Conservation (phyloP, 805 yeast species). For the Wickerhamiella brachini region DNA sequence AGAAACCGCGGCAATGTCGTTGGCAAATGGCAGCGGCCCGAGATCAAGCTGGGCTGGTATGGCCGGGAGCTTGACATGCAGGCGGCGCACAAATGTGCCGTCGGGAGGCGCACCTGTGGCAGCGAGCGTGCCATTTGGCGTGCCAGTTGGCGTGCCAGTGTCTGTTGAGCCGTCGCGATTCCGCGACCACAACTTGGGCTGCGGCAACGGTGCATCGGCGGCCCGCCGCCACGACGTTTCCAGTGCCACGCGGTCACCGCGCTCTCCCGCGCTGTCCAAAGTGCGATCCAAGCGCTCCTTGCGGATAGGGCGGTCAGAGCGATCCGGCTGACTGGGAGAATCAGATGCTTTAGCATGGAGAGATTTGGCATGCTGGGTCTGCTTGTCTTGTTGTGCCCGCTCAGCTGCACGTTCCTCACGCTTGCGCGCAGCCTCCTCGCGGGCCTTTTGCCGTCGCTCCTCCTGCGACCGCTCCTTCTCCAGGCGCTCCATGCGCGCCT, state of each 20-base stretch:
- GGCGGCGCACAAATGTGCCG: not conserved
- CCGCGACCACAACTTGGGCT: not conserved
- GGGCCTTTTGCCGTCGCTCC: slow-evolving; percentile 2
- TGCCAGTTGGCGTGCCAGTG: not conserved
- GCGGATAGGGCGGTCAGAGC: not conserved
- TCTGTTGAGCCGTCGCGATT: not conserved
- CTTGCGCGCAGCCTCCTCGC: slow-evolving; percentile 1
- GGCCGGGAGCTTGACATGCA: not conserved
- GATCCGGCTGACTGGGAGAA: too few relatives aligned
- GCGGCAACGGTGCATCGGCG: not conserved
- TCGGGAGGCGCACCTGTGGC: not conserved
- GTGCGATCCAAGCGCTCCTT: not conserved
- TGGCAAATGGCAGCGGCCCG: not conserved
- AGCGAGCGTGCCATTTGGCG: not conserved
- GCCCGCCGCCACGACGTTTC: not conserved
- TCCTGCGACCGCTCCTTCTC: slow-evolving; percentile 3
- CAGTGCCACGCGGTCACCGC: not conserved
- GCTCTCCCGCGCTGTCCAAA: not conserved
- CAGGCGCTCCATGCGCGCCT: slow-evolving; percentile 4
- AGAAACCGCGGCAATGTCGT: not conserved
- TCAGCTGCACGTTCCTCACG: slow-evolving; percentile 1
- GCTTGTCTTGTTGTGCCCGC: not conserved
- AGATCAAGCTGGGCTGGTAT: not conserved
- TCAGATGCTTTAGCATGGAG: not conserved
- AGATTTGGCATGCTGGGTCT: too few relatives aligned